Conservation (phyloP, 163 green algal species). For the Chlorella variabilis region DNA sequence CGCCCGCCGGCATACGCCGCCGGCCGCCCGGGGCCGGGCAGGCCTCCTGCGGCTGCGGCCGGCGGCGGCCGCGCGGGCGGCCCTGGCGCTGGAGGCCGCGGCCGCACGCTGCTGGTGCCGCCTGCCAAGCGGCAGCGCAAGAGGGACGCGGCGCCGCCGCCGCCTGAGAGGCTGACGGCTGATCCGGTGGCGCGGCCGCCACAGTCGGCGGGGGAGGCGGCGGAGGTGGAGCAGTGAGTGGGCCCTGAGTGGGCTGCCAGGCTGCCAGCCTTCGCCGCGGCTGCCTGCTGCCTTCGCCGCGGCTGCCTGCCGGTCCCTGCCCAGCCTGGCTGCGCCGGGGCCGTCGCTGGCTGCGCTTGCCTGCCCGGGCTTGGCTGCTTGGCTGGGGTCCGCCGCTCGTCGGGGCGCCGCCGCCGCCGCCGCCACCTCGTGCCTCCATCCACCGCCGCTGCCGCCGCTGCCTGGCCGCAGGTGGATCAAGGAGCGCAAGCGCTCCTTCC, state of each 20-base stretch:
- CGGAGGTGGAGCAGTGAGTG: slow-evolving; percentile 42
- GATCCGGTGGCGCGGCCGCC: slow-evolving; percentile 40
- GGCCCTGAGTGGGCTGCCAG: neutral
- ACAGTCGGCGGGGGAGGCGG: slow-evolving; percentile 20
- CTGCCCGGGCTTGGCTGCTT: too few species aligned
- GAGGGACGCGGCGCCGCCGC: slow-evolving; percentile 33
- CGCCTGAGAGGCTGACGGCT: slow-evolving; percentile 32
- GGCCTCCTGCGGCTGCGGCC: neutral
- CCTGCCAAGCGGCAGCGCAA: slow-evolving; percentile 20
- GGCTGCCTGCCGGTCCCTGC: too few species aligned
- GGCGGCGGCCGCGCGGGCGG: neutral
- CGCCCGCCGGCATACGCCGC: neutral
- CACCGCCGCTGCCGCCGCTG: too few species aligned
- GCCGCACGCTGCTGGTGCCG: slow-evolving; percentile 5
- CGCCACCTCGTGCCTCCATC: too few species aligned
- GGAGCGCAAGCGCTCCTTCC: slow-evolving; percentile 49
- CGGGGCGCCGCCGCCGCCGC: too few species aligned
- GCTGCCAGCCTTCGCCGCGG: too few species aligned
- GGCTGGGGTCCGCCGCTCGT: too few species aligned
- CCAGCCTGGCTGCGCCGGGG: too few species aligned
- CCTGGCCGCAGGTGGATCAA: slow-evolving; percentile 42
- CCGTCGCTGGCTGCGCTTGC: too few species aligned
- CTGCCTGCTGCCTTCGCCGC: neutral
- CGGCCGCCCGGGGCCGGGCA: too few species aligned
- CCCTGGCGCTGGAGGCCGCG: neutral